These are phyloP conservation scores for Hyphopichia homilentoma DNA, from an alignment of 805 yeast species.

Conservation along the genomic window DNA sequence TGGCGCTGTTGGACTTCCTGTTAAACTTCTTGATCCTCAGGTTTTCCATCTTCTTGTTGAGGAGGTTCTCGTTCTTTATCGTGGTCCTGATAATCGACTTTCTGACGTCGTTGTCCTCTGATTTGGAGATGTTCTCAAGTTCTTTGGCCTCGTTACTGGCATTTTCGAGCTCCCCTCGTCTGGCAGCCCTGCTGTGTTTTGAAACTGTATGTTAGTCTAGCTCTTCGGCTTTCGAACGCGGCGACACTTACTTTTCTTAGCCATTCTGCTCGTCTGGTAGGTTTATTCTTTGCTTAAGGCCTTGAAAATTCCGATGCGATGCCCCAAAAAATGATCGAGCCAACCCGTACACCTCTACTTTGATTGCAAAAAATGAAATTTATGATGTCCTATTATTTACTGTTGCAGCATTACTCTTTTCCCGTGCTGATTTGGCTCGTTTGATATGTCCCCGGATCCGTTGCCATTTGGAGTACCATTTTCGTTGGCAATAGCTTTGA, in stretches of 20 bases:
- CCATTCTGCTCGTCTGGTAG: constrained; percentile 20
- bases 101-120: constrained; percentile 55
- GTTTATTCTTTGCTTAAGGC: too few relatives aligned
- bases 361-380: too few relatives aligned
- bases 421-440: too few relatives aligned
- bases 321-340: too few relatives aligned
- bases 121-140: constrained; percentile 52
- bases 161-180: constrained; percentile 57
- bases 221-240: not conserved
- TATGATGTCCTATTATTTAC: too few relatives aligned
- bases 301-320: too few relatives aligned
- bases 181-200: constrained; percentile 73
- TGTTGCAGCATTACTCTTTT: too few relatives aligned
- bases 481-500: constrained; percentile 5
- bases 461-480: constrained; percentile 22
- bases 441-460: too few relatives aligned
- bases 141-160: constrained; percentile 43
- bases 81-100: constrained; percentile 66
- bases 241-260: constrained; percentile 33
- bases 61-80: constrained; percentile 59
- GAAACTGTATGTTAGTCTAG: constrained; percentile 38
- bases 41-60: constrained; percentile 53
- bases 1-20: constrained; percentile 27
- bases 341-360: too few relatives aligned
- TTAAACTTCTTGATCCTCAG: constrained; percentile 24